Conservation (phyloP, 805 yeast species). For the Suhomyces sp. region DNA sequence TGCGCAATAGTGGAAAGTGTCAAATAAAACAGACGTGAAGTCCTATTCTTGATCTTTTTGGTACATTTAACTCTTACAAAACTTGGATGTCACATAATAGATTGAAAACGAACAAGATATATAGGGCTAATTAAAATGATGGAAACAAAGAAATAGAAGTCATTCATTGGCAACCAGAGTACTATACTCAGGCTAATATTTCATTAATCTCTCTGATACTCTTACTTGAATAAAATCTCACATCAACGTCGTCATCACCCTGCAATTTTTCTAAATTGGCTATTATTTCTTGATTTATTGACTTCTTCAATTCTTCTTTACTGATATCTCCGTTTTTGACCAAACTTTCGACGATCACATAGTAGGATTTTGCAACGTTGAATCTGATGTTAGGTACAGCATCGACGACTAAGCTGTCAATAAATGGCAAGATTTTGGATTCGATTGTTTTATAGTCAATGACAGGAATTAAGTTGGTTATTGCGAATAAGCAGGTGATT, state of each 20-base stretch:
- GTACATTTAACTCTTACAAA: not conserved
- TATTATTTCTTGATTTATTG: slow-evolving; percentile 45
- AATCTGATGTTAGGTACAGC: slow-evolving; percentile 93
- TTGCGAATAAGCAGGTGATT: slow-evolving; percentile 84
- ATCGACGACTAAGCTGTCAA: slow-evolving; percentile 69
- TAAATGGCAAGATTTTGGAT: slow-evolving; percentile 72
- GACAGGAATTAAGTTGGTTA: slow-evolving; percentile 78
- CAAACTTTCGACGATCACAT: slow-evolving; percentile 56
- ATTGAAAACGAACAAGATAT: not conserved
- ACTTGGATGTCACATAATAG: not conserved
- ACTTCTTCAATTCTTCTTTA: slow-evolving; percentile 21
- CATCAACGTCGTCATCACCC: slow-evolving; percentile 82
- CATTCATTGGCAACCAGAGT: not conserved
- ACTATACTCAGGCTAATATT: slow-evolving; percentile 7
- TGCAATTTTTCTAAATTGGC: slow-evolving; percentile 64
- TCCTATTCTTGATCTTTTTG: too few relatives aligned
- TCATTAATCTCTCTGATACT: slow-evolving; percentile 42
- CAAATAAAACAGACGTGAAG: too few relatives aligned
- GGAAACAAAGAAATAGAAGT: not conserved
- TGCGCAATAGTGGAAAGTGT: not conserved
- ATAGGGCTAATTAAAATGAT: not conserved
- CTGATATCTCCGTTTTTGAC: slow-evolving; percentile 14
- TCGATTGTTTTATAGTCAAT: slow-evolving; percentile 55
- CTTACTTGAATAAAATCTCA: slow-evolving; percentile 75
- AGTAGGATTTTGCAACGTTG: slow-evolving; percentile 86